Percentiles rank a stretch among this genome's conserved stretches.
phyloP scores from a whole-genome alignment of 2,329 filamentous ascomycete genomes.

The Sarocladium oryzae region DNA sequence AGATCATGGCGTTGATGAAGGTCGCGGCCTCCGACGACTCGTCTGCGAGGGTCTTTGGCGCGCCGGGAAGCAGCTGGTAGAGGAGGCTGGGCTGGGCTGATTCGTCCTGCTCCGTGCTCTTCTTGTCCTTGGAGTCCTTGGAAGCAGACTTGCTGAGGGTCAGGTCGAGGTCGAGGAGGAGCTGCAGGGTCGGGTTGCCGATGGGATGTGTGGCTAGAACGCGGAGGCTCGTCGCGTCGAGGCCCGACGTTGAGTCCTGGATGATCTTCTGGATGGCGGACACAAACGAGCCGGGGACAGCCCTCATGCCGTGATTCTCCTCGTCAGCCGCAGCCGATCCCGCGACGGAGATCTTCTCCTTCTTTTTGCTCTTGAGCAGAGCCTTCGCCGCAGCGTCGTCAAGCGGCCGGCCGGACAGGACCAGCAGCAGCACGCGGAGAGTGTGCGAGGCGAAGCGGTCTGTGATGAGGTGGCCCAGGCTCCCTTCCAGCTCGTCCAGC shows the following conservation, averaged over 20 bases:
- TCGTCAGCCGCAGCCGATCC: constrained; percentile 46
- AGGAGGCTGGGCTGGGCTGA: constrained; percentile 50
- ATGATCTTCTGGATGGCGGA: constrained; percentile 77
- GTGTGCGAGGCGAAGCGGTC: constrained; percentile 88
- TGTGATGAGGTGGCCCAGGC: constrained; percentile 76
- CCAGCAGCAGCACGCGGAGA: constrained; percentile 75
- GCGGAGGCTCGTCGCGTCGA: constrained; percentile 75
- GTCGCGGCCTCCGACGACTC: constrained; percentile 63
- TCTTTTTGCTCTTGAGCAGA: constrained; percentile 85
- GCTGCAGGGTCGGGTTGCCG: constrained; percentile 87
- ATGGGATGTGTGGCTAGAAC: constrained; percentile 83
- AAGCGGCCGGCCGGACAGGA: constrained; percentile 77
- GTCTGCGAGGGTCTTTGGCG: constrained; percentile 61
- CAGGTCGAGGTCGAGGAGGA: constrained; percentile 82
- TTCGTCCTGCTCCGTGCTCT: constrained; percentile 22
- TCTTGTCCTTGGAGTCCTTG: constrained; percentile 26
- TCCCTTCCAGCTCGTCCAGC: constrained; percentile 80
- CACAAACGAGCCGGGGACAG: constrained; percentile 73
- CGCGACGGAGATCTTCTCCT: constrained; percentile 69
- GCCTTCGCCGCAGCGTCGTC: constrained; percentile 62
- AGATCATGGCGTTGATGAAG: constrained; percentile 82
- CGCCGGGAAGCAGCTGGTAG: constrained; percentile 71
- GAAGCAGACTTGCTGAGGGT: constrained; percentile 55
- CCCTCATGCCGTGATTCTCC: constrained; percentile 34
- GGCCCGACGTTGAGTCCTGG: constrained; percentile 61